These are phyloP conservation scores for Andrographis paniculata DNA, from an alignment of 305 asterid species.

Conservation along the genomic window DNA sequence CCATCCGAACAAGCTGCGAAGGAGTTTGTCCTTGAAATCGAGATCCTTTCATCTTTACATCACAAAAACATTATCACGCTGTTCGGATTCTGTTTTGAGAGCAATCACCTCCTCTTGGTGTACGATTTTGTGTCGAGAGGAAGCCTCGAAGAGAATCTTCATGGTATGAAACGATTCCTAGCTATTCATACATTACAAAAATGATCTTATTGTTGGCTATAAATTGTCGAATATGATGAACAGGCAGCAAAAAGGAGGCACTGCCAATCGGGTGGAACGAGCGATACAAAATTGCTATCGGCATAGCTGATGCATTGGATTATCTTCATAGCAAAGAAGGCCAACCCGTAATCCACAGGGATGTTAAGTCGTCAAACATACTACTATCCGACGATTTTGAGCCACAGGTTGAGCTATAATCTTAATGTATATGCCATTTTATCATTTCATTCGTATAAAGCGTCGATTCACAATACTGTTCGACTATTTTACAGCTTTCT, in stretches of 20 bases:
- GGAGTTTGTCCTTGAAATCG: conserved; percentile 80
- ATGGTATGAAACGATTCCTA: conserved; percentile 36
- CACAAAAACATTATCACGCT: conserved; percentile 88
- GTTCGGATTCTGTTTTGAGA: conserved; percentile 87
- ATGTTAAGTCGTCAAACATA: conserved; percentile 91
- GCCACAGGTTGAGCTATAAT: conserved; percentile 63
- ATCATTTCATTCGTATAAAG: too few species aligned
- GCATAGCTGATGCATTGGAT: conserved; percentile 90
- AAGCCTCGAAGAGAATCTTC: conserved; percentile 94
- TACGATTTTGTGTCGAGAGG: conserved; percentile 86
- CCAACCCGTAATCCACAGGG: conserved; percentile 82
- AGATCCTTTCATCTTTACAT: conserved; percentile 69
- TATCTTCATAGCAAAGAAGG: conserved; percentile 73
- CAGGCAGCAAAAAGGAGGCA: conserved; percentile 52
- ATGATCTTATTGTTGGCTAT: neutral
- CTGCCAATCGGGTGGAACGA: conserved; percentile 57
- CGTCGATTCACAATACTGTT: neutral
- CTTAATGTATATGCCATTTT: conserved; percentile 1
- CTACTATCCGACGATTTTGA: conserved; percentile 79
- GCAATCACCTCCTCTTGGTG: conserved; percentile 64
- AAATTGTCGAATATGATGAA: conserved; percentile 3
- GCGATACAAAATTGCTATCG: conserved; percentile 74
- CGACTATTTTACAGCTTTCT: conserved; percentile 53
- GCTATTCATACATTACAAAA: neutral
- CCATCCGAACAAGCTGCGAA: conserved; percentile 58